Conservation (phyloP, 805 yeast genomes). For the Candida ulmi region DNA sequence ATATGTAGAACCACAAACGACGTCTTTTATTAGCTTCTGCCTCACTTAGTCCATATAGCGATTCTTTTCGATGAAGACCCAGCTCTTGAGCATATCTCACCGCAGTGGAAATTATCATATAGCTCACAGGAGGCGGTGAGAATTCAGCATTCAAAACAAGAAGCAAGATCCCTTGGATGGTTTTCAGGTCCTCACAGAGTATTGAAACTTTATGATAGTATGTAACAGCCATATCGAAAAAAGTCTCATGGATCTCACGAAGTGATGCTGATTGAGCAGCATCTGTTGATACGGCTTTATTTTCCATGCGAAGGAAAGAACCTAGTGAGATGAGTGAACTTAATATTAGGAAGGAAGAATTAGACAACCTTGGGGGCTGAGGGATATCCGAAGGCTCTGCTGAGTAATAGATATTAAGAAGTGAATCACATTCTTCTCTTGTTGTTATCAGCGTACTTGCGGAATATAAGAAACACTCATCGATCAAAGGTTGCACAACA, state of each 20-base stretch:
- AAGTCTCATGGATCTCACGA: slow-evolving; percentile 22
- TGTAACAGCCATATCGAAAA: slow-evolving; percentile 37
- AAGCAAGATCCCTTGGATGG: slow-evolving; percentile 48
- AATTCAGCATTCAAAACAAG: slow-evolving; percentile 33
- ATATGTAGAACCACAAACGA: slow-evolving; percentile 45
- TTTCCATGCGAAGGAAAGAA: slow-evolving; percentile 4
- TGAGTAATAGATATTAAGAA: slow-evolving; percentile 17
- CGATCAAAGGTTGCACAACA: slow-evolving; percentile 13
- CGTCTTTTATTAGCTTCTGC: slow-evolving; percentile 34
- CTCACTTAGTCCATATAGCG: slow-evolving; percentile 29
- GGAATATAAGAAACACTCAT: slow-evolving; percentile 8
- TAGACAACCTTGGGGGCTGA: slow-evolving; percentile 9
- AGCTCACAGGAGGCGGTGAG: slow-evolving; percentile 32
- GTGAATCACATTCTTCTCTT: slow-evolving; percentile 10
- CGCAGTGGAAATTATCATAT: slow-evolving; percentile 38
- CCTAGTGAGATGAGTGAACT: slow-evolving; percentile 24
- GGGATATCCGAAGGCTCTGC: slow-evolving; percentile 4
- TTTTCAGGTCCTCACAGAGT: slow-evolving; percentile 43
- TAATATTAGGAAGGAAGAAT: slow-evolving; percentile 30
- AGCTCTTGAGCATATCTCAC: slow-evolving; percentile 50
- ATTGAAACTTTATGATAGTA: slow-evolving; percentile 48
- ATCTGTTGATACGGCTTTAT: background rate
- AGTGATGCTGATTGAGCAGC: slow-evolving; percentile 15
- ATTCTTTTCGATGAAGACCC: slow-evolving; percentile 50
- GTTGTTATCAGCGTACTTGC: slow-evolving; percentile 7